Percentiles rank a stretch among this genome's conserved stretches.
These are phyloP conservation scores for Globisporangium nunn DNA, from an alignment of 352 stramenopile species.

Conservation along the genomic window DNA sequence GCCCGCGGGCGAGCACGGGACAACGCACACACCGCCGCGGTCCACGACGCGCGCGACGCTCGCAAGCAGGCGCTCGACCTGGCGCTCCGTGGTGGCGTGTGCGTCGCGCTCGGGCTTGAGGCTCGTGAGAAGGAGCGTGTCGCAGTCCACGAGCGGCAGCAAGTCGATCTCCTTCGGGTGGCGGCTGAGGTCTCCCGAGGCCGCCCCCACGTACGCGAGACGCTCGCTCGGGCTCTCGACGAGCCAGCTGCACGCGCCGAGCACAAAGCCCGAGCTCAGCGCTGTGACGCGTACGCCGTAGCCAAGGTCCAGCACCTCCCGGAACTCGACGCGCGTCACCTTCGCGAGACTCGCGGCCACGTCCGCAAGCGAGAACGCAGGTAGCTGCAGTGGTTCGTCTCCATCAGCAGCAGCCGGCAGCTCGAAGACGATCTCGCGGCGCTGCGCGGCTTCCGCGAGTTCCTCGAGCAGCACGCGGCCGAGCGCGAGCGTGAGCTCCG, in stretches of 20 bases:
- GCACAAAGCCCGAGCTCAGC: conserved; percentile 65
- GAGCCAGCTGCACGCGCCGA: conserved; percentile 68
- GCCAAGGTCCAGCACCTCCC: conserved; percentile 38
- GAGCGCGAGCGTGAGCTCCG: conserved; percentile 59
- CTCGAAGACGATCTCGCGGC: conserved; percentile 13
- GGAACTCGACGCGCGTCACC: conserved; percentile 53
- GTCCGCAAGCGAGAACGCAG: conserved; percentile 33
- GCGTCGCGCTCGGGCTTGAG: conserved; percentile 69
- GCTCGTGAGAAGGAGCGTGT: conserved; percentile 73
- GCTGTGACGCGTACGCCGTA: conserved; percentile 72
- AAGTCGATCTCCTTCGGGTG: conserved; percentile 82
- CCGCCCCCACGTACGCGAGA: conserved; percentile 67
- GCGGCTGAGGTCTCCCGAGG: conserved; percentile 77
- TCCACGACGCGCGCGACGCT: conserved; percentile 52
- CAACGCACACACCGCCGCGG: conserved; percentile 58
- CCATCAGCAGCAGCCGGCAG: background rate
- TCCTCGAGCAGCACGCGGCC: conserved; percentile 69
- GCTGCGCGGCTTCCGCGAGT: conserved; percentile 19
- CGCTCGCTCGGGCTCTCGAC: conserved; percentile 61
- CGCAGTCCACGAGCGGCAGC: conserved; percentile 62
- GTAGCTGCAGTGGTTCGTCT: background rate
- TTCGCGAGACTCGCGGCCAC: conserved; percentile 35
- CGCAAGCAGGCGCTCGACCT: conserved; percentile 61
- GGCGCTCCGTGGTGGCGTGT: conserved; percentile 58
- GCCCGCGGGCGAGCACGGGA: conserved; percentile 50